Evolutionary conservation across 768 basidiomycete genomes (phyloP).

Genomic region (Termitomyces sp.): DNA sequence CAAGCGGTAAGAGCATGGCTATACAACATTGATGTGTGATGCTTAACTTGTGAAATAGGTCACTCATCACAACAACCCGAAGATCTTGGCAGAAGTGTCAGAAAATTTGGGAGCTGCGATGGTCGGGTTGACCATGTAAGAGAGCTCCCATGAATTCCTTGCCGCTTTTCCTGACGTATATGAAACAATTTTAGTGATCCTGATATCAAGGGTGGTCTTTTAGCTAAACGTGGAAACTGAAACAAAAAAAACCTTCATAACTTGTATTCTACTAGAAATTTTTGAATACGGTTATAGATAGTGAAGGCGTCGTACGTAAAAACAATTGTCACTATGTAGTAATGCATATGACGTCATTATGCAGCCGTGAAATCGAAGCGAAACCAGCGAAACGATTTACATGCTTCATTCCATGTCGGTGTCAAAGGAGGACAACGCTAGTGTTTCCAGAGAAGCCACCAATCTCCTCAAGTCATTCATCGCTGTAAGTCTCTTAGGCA

Average conservation of each 20-base stretch:
- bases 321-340: too few relatives aligned
- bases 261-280: background rate
- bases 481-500: slow-evolving; percentile 2
- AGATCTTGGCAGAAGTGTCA: slow-evolving; percentile 87
- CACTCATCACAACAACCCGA: slow-evolving; percentile 94
- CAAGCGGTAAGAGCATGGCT: slow-evolving; percentile 63
- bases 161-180: background rate
- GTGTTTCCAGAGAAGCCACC: slow-evolving; percentile 1
- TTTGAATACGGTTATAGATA: background rate
- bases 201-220: slow-evolving; percentile 66
- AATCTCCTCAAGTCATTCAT: slow-evolving; percentile 13
- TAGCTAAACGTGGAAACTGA: slow-evolving; percentile 69
- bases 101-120: slow-evolving; percentile 87
- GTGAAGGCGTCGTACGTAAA: background rate
- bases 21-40: background rate
- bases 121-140: slow-evolving; percentile 89
- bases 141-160: slow-evolving; percentile 4
- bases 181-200: slow-evolving; percentile 40
- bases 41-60: slow-evolving; percentile 39
- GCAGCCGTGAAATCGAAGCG: background rate
- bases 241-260: slow-evolving; percentile 6
- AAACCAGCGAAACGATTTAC: too few relatives aligned
- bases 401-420: background rate
- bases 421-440: background rate
- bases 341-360: background rate